A percentile compares a stretch with the other conserved stretches of the same genome.
Conservation (phyloP, 2,329 filamentous ascomycete genomes). For the Cordyceps javanica region DNA sequence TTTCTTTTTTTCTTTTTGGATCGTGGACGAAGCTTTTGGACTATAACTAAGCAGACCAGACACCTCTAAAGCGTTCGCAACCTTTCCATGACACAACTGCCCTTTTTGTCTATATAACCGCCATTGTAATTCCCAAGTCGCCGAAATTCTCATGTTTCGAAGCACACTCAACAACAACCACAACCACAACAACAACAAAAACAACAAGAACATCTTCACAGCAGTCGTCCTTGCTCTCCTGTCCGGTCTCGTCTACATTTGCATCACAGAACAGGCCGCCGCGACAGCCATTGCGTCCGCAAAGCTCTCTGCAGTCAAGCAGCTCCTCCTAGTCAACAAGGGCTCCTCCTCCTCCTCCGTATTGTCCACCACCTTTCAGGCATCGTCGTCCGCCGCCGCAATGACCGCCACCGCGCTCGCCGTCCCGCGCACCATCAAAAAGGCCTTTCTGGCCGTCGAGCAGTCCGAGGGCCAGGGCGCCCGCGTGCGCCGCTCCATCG, state of each 20-base stretch:
- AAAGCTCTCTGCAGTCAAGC: slow-evolving; percentile 1
- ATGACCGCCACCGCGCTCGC: not conserved
- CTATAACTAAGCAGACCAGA: not conserved
- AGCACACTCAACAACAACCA: not conserved
- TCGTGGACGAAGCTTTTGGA: too few relatives aligned
- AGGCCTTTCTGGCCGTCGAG: slow-evolving; percentile 77
- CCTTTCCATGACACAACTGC: not conserved
- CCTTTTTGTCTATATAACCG: not conserved
- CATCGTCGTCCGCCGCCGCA: not conserved
- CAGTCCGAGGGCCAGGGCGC: slow-evolving; percentile 86
- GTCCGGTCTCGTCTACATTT: not conserved
- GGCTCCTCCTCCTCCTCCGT: too few relatives aligned
- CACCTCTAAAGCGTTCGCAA: not conserved
- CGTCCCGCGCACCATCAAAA: slow-evolving; percentile 49
- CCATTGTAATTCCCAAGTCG: not conserved
- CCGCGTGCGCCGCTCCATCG: slow-evolving; percentile 78
- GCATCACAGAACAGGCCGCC: not conserved
- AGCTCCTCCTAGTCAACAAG: not conserved
- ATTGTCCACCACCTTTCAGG: not conserved
- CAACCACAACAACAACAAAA: not conserved
- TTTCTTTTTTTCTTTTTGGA: too few relatives aligned
- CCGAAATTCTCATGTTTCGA: slow-evolving; percentile 2
- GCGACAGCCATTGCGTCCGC: not conserved
- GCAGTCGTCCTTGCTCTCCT: not conserved
- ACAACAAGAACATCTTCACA: not conserved